These are phyloP conservation scores for Trypanosomatidae sp. DNA, from an alignment of 208 protist species.

Conservation along the genomic window DNA sequence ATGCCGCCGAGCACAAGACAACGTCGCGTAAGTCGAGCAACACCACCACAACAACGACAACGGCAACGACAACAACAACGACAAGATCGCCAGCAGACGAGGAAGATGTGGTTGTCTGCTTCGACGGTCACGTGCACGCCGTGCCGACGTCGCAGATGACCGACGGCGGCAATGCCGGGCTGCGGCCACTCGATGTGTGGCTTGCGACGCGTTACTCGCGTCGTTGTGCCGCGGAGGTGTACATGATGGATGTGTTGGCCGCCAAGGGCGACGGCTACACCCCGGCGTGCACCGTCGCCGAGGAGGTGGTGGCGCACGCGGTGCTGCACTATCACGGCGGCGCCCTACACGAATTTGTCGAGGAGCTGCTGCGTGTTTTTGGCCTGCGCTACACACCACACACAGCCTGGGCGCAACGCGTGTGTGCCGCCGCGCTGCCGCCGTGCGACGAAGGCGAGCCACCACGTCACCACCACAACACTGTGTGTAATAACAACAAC, in stretches of 20 bases:
- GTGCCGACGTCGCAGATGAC: slow-evolving; percentile 15
- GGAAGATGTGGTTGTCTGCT: slow-evolving; percentile 8
- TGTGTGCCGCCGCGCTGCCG: too few relatives aligned
- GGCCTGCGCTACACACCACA: slow-evolving; percentile 46
- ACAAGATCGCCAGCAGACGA: background rate
- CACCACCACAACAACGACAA: background rate
- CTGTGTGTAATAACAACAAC: too few relatives aligned
- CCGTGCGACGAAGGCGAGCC: too few relatives aligned
- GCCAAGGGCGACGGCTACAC: slow-evolving; percentile 43
- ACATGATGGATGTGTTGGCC: slow-evolving; percentile 60
- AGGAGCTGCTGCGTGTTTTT: slow-evolving; percentile 41
- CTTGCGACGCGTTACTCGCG: slow-evolving; percentile 47
- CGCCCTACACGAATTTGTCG: slow-evolving; percentile 57
- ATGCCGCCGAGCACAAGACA: too few relatives aligned
- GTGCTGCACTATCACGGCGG: slow-evolving; percentile 72
- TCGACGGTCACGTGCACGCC: slow-evolving; percentile 10
- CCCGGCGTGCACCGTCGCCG: slow-evolving; percentile 40
- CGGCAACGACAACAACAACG: background rate
- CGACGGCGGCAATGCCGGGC: slow-evolving; percentile 34
- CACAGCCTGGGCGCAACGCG: slow-evolving; percentile 25
- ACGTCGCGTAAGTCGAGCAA: too few relatives aligned
- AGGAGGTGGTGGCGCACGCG: slow-evolving; percentile 75
- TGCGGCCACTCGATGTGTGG: slow-evolving; percentile 68
- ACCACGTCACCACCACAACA: too few relatives aligned
- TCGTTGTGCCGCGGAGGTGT: slow-evolving; percentile 49